These are phyloP conservation scores for Trametes versicolor DNA, from an alignment of 1,284 basidiomycete species.

Conservation along the genomic window DNA sequence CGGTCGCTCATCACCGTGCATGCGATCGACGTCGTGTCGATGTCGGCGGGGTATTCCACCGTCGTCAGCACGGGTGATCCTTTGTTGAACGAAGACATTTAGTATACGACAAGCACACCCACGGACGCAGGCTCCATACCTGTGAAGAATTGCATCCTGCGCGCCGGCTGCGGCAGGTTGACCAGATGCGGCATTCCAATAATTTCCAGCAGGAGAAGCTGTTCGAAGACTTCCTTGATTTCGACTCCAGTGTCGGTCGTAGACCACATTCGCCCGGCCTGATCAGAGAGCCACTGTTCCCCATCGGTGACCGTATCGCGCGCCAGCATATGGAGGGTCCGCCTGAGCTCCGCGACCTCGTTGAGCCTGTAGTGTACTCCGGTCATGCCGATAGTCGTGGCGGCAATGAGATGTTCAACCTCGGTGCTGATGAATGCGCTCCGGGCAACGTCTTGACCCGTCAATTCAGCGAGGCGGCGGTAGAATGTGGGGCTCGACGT, in stretches of 20 bases:
- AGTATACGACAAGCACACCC: not conserved
- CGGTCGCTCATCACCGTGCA: constrained; percentile 6
- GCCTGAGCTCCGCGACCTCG: constrained; percentile 52
- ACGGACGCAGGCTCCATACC: not conserved
- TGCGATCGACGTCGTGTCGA: constrained; percentile 45
- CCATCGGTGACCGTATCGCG: constrained; percentile 56
- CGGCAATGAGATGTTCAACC: constrained; percentile 63
- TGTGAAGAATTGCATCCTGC: constrained; percentile 51
- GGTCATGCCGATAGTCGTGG: constrained; percentile 61
- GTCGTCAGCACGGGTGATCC: constrained; percentile 13
- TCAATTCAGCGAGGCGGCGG: constrained; percentile 54
- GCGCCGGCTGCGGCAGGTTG: constrained; percentile 57
- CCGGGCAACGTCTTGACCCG: constrained; percentile 51
- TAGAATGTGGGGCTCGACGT: constrained; percentile 51
- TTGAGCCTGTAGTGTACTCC: constrained; percentile 52
- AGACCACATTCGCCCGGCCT: constrained; percentile 56
- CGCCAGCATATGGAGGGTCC: constrained; percentile 54
- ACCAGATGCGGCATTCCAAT: constrained; percentile 49
- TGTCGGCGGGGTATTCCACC: constrained; percentile 50
- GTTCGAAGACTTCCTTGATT: constrained; percentile 63
- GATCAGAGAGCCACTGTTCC: constrained; percentile 47
- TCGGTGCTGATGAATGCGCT: constrained; percentile 68
- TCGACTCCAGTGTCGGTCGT: constrained; percentile 54
- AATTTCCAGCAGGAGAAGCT: constrained; percentile 63
- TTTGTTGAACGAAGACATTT: not conserved